phyloP scores from a whole-genome alignment of 352 stramenopile species.

The Phytophthora palmivora region DNA sequence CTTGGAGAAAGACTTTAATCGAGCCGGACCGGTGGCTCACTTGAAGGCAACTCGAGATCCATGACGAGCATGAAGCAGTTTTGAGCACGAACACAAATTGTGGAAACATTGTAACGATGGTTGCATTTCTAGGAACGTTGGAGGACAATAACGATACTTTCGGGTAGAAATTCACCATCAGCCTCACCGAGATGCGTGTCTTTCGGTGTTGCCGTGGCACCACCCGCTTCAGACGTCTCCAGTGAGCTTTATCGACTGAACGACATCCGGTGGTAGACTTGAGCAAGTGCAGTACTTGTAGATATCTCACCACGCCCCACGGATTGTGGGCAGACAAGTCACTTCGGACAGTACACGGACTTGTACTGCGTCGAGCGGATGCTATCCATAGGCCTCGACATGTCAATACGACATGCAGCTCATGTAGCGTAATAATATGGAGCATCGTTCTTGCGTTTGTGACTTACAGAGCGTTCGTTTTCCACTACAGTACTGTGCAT shows the following conservation, averaged over 20 bases:
- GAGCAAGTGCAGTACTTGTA: neutral
- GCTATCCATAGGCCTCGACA: too few species aligned
- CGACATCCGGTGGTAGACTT: slow-evolving; percentile 20
- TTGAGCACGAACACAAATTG: too few species aligned
- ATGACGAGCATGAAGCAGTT: slow-evolving; percentile 6
- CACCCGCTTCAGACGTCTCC: neutral
- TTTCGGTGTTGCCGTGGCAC: slow-evolving; percentile 11
- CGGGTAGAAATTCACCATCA: neutral
- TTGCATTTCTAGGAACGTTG: slow-evolving; percentile 8
- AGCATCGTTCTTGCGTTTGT: too few species aligned
- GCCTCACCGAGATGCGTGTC: slow-evolving; percentile 2
- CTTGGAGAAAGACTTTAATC: slow-evolving; percentile 20
- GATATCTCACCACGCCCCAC: slow-evolving; percentile 8
- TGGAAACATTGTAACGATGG: neutral
- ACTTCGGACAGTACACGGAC: slow-evolving; percentile 30
- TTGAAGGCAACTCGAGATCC: slow-evolving; percentile 23
- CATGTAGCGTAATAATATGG: too few species aligned
- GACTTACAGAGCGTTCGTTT: too few species aligned
- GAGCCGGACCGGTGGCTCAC: slow-evolving; percentile 18
- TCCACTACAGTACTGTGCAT: too few species aligned
- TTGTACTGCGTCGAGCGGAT: slow-evolving; percentile 10
- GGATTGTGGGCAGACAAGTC: slow-evolving; percentile 29
- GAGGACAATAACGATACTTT: neutral
- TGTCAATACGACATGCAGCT: too few species aligned
- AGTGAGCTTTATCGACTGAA: slow-evolving; percentile 14